These are phyloP conservation scores for Sanguinoderma infundibulare DNA, from an alignment of 1,284 basidiomycete genomes.

Conservation along the genomic window DNA sequence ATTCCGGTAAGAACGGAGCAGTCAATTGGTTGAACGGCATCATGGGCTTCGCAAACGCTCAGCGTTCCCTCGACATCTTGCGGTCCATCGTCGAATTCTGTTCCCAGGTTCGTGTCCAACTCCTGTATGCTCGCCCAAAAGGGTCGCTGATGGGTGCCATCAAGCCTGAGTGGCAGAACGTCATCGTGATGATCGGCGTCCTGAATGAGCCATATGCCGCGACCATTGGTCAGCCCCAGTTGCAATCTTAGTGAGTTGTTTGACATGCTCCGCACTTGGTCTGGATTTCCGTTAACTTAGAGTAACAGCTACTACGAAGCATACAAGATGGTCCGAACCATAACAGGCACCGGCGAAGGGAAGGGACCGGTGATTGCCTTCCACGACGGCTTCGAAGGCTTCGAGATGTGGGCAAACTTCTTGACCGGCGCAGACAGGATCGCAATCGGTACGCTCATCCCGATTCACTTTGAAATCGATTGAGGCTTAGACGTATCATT, in stretches of 20 bases:
- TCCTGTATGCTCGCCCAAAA: too few relatives aligned
- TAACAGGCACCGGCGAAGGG: constrained; percentile 59
- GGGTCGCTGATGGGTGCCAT: neutral
- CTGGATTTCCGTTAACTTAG: neutral
- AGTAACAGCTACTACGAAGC: constrained; percentile 58
- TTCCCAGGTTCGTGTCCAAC: constrained; percentile 43
- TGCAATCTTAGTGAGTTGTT: constrained; percentile 41
- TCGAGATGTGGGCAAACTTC: constrained; percentile 51
- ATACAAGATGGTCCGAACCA: constrained; percentile 57
- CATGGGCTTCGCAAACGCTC: constrained; percentile 68
- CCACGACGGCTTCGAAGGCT: constrained; percentile 50
- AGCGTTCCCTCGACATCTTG: constrained; percentile 60
- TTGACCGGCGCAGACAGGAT: constrained; percentile 58
- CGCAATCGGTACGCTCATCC: constrained; percentile 45
- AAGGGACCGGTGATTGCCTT: constrained; percentile 60
- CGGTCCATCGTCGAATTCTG: constrained; percentile 64
- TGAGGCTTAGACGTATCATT: constrained; percentile 39
- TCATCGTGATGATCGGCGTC: constrained; percentile 53
- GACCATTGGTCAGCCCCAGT: constrained; percentile 41
- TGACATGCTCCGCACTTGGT: neutral
- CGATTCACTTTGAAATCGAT: neutral
- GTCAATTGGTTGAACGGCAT: constrained; percentile 64
- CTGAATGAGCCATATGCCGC: constrained; percentile 45
- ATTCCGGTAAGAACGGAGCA: constrained; percentile 51
- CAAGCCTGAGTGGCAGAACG: constrained; percentile 54